Percentiles rank a stretch among this genome's conserved stretches.
These are phyloP conservation scores for Cordyceps fumosorosea DNA, from an alignment of 2,329 filamentous ascomycete genomes.

Conservation along the genomic window DNA sequence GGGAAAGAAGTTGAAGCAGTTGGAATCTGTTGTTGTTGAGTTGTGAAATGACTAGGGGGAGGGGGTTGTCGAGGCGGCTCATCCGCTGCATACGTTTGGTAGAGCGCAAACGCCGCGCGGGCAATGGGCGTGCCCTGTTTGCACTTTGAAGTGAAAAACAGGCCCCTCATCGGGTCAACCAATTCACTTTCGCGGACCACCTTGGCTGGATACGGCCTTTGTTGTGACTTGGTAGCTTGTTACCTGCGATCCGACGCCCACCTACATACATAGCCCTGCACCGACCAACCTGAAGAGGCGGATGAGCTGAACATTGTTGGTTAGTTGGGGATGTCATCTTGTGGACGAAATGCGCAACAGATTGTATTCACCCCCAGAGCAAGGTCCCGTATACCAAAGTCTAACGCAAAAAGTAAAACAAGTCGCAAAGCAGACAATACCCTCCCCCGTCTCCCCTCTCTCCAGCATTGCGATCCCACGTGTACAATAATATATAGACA, in stretches of 20 bases:
- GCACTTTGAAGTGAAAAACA: background rate
- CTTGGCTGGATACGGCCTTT: no score
- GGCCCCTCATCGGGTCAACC: background rate
- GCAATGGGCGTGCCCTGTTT: background rate
- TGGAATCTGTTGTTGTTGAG: no score
- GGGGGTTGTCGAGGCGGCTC: no score
- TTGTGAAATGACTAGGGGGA: background rate
- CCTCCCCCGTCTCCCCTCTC: background rate
- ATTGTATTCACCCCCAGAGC: background rate
- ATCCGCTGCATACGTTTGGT: background rate
- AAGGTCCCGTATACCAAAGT: background rate
- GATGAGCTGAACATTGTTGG: background rate
- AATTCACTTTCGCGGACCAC: background rate
- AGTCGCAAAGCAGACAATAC: background rate
- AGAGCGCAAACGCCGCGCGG: background rate
- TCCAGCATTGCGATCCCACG: background rate
- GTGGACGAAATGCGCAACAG: background rate
- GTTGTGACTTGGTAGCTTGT: background rate
- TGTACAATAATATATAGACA: background rate
- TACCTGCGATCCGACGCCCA: background rate
- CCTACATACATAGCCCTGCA: background rate
- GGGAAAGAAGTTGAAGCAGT: no score
- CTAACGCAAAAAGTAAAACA: background rate
- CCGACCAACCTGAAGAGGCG: background rate
- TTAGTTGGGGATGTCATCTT: background rate